Conservation (phyloP, 192 early-diverging fungal species). For the Linnemannia elongata region DNA sequence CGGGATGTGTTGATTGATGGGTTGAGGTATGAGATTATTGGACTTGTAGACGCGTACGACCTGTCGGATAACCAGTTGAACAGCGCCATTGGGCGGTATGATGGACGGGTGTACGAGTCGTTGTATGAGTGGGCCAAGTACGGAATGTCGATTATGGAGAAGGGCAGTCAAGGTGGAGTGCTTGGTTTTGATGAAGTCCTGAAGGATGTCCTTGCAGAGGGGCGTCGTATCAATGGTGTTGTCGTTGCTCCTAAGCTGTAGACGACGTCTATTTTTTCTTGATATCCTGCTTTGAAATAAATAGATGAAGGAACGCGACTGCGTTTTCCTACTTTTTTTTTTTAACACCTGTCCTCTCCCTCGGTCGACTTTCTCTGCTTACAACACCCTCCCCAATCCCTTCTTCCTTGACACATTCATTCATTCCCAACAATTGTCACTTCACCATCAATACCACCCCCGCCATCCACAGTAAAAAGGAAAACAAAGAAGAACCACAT, state of each 20-base stretch:
- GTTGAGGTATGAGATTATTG: slow-evolving; percentile 78
- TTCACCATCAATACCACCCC: too few relatives aligned
- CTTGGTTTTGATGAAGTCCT: slow-evolving; percentile 46
- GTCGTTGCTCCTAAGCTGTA: slow-evolving; percentile 36
- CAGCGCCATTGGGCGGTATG: slow-evolving; percentile 88
- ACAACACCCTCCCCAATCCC: neutral
- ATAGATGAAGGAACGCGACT: neutral
- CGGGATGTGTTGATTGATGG: slow-evolving; percentile 69
- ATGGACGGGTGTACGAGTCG: slow-evolving; percentile 85
- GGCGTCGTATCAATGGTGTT: slow-evolving; percentile 36
- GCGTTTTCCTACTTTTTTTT: neutral
- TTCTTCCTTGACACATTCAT: neutral
- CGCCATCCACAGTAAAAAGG: neutral
- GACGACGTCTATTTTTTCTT: neutral
- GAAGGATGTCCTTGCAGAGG: slow-evolving; percentile 48
- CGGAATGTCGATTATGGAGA: slow-evolving; percentile 40
- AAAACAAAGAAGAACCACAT: neutral
- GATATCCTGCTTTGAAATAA: neutral
- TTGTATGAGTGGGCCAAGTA: slow-evolving; percentile 70
- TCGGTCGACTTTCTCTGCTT: neutral
- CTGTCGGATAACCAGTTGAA: slow-evolving; percentile 88
- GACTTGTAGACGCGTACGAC: slow-evolving; percentile 89
- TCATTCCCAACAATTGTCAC: neutral
- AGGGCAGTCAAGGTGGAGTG: slow-evolving; percentile 49
- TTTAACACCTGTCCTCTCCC: neutral